Base-by-base conservation (phyloP, 345 rosid genomes). In the Acer saccharum region DNA sequence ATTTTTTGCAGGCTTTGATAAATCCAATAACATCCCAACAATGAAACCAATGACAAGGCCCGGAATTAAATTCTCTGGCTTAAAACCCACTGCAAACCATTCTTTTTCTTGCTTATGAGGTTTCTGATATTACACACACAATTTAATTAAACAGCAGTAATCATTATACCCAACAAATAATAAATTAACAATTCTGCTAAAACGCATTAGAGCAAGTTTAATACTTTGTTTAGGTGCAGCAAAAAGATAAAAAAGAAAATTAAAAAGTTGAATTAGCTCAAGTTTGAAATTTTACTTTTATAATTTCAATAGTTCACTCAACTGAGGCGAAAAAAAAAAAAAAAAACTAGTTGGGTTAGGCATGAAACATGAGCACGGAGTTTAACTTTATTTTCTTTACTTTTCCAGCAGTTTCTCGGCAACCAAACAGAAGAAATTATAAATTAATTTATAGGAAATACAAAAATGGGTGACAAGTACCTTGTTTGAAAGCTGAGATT, bases 1-100 rank as follows among this genome's bases (percentile, higher is more conserved):
- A 50, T 57, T 79, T 71, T 78, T 88, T 20, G 78, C 67, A 67
- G 90, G 97, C 21, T 81, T 88, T 10, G 91, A 69, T 23, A 95
- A 88, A 82, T 95, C 98, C 87, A 88, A 73, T 39, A 95, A 73
- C 86, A 90, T 82, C 62, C 98, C 98, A 6, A 89, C 70, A 80
- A 95, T 88, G 90, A 95, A 93, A 72, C 98, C 98, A 44, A 93
- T 90, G 6, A 93, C 84, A 65, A 95, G 79, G 25, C 98, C 97
- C 1, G 98, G 97, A 76, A 93, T 79, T 77, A 93, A 90, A 80
- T 95, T 95, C 83, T 93, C 94, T 6, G 86, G 83, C 84, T 75
- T 88, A 78, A 95, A 95, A 87, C 94, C 88, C 63, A 83, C 94
- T 9, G 90, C 76, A 29, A 95, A 78, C 75, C 86, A 84, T 66